Base-by-base conservation (phyloP, 2,329 filamentous ascomycete genomes). In the Neonectria punicea region DNA sequence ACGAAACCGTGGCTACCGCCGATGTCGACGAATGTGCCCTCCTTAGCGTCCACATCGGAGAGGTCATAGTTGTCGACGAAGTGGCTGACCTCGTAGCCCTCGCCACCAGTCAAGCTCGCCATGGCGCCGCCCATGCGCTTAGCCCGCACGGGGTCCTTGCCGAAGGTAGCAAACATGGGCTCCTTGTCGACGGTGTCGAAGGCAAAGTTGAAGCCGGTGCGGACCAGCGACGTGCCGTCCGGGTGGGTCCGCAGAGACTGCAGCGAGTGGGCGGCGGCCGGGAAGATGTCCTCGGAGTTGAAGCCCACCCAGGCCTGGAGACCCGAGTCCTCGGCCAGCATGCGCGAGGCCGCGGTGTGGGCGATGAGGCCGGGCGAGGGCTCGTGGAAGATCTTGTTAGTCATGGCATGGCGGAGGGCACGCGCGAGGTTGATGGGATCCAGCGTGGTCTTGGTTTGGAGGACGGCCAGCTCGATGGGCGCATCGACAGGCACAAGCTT, bases 1-100 rank as follows among this genome's bases (percentile, higher is more conserved):
- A 85, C 83, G 51, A 87, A 86, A 0, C 88, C 88, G 57, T 86
- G 84, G 18, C 84, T 86, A 2, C 88, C 88, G 10, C 88, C 88
- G 14, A 89, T 70, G 59, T 90, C 87, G 5, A 90, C 86, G 43
- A 90, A 76, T 0, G 81, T 86, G 3, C 83, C 87, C 5, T 76
- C 75, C 1, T 63, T 71, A 1, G 75, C 75, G 55, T 87, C 79
- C 2, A 89, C 74, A 1, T 79, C 80, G 1, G 80, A 75, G 70
- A 89, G 84, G 69, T 88, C 84, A 69, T 85, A 89, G 47, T 82
- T 84, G 41, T 86, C 77, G 2, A 88, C 79, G 10, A 90, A 79
- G 67, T 88, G 81, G 25, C 76, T 76, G 5, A 87, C 70, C 67
- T 87, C 85, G 68, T 87, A 88, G 0, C 87, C 87, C 69, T 88